Evolutionary conservation across 2,329 filamentous ascomycete genomes (phyloP).

Genomic region (Madurella fahalii): DNA sequence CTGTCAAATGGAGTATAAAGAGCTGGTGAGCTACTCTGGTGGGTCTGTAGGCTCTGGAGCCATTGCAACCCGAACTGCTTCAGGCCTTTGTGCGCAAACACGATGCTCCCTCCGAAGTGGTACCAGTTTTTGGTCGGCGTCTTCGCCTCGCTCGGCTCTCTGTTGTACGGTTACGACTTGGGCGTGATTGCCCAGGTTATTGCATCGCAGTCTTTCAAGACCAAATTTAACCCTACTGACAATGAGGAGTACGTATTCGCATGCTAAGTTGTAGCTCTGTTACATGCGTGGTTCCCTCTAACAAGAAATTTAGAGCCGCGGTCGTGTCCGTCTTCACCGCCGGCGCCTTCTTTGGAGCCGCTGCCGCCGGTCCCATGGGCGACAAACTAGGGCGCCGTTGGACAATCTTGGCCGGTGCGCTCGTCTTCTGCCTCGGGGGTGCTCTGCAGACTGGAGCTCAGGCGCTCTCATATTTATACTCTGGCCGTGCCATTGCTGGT

Average conservation of each 20-base stretch:
- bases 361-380: conserved; percentile 58
- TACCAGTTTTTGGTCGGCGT: conserved; percentile 50
- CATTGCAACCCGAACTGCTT: background rate
- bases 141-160: conserved; percentile 53
- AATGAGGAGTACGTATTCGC: conserved; percentile 35
- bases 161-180: conserved; percentile 54
- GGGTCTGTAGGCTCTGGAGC: background rate
- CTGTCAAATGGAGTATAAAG: background rate
- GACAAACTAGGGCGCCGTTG: conserved; percentile 64
- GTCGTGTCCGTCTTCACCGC: conserved; percentile 78
- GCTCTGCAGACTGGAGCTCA: conserved; percentile 67
- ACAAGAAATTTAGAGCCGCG: conserved; percentile 47
- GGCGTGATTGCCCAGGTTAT: conserved; percentile 51
- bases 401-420: conserved; percentile 68
- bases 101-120: conserved; percentile 43
- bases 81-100: conserved; percentile 17
- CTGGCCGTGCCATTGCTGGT: conserved; percentile 66
- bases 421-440: conserved; percentile 70
- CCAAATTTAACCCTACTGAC: conserved; percentile 36
- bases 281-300: background rate
- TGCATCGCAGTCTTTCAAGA: conserved; percentile 42
- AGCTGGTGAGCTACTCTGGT: background rate
- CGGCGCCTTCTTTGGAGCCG: conserved; percentile 67
- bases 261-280: background rate
- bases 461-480: conserved; percentile 58